These are phyloP conservation scores for Erythrophleum ivorense DNA, from an alignment of 331 rosid genomes.

Conservation along the genomic window DNA sequence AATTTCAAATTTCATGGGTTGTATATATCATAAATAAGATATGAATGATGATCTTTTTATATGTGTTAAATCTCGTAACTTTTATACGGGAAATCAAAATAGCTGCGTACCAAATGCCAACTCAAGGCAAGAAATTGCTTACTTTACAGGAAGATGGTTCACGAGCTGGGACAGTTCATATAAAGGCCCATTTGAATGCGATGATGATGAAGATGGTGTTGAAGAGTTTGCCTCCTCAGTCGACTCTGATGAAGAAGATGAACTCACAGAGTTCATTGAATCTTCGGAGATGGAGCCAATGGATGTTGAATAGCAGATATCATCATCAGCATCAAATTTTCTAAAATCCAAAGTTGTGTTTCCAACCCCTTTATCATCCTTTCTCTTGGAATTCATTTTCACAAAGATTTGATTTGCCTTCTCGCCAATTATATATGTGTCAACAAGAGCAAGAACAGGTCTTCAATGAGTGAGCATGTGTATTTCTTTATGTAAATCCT, in stretches of 20 bases:
- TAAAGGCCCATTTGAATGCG: constrained; percentile 66
- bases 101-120: too few relatives aligned
- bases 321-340: constrained; percentile 8
- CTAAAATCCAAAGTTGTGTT: constrained; percentile 41
- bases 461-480: constrained; percentile 27
- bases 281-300: constrained; percentile 50
- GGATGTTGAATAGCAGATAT: constrained; percentile 44
- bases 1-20: too few relatives aligned
- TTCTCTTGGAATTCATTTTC: constrained; percentile 38
- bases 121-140: constrained; percentile 35
- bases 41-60: too few relatives aligned
- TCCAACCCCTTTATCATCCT: constrained; percentile 30
- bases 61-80: too few relatives aligned
- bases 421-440: not conserved
- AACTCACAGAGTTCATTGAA: constrained; percentile 48
- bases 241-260: constrained; percentile 61
- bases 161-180: constrained; percentile 78
- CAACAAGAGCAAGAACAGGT: constrained; percentile 23
- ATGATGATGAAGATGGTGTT: constrained; percentile 45
- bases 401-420: constrained; percentile 27
- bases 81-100: too few relatives aligned
- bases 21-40: too few relatives aligned
- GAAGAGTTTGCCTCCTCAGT: constrained; percentile 60
- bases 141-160: constrained; percentile 82
- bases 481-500: constrained; percentile 26